phyloP scores from a whole-genome alignment of 192 early-diverging fungal genomes.

The Gaertneriomyces semiglobifer region DNA sequence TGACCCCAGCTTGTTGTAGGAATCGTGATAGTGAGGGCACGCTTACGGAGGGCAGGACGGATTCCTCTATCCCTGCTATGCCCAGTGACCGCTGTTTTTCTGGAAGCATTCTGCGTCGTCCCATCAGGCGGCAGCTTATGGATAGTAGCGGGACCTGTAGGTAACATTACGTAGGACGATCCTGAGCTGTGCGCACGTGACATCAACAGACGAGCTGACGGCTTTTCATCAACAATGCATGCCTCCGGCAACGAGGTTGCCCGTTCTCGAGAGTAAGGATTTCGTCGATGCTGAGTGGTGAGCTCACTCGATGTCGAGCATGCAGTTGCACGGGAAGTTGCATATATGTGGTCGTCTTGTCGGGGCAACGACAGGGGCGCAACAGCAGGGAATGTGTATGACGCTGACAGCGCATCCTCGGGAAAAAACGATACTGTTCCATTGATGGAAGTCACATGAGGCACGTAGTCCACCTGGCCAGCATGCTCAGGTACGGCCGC shows the following conservation, averaged over 20 bases:
- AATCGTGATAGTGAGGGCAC: slow-evolving; percentile 6
- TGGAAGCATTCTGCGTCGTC: not conserved
- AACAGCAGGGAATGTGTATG: not conserved
- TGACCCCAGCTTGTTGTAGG: too few species aligned
- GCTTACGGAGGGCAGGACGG: not conserved
- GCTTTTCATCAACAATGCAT: not conserved
- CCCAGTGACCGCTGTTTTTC: not conserved
- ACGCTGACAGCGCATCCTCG: not conserved
- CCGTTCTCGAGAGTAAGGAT: not conserved
- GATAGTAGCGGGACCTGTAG: not conserved
- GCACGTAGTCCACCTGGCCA: not conserved
- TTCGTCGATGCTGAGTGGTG: too few species aligned
- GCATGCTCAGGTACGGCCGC: too few species aligned
- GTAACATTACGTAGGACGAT: not conserved
- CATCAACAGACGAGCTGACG: not conserved
- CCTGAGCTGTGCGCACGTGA: not conserved
- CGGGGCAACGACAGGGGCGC: too few species aligned
- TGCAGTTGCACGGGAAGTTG: too few species aligned
- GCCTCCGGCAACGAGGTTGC: not conserved
- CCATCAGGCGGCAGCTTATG: too few species aligned
- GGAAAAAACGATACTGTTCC: not conserved
- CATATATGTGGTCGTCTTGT: too few species aligned
- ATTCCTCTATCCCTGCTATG: not conserved
- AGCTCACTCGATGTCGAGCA: too few species aligned
- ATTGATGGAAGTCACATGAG: not conserved